Evolutionary conservation across 1,284 basidiomycete species (phyloP), one percentile per base, ranked within the genome.

Genomic region (Trametes versicolor): DNA sequence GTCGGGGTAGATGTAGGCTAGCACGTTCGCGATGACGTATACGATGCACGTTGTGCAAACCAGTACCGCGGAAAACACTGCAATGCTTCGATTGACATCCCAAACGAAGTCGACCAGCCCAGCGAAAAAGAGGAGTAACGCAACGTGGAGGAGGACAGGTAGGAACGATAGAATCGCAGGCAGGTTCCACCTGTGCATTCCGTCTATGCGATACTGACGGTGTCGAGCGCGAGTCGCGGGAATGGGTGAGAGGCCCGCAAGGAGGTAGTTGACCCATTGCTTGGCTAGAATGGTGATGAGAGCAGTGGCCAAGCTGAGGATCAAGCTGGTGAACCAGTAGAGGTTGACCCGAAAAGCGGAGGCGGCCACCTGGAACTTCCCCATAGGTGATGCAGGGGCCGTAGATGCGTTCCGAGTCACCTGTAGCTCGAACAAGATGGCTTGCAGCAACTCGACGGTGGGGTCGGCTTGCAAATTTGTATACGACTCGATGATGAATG

Each of bases 401-500:
- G 19, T 17, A 17, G 41, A 43, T n/a, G 41, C 19, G 2, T 43
- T n/a, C 1, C 41, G 41, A 43, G 41, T 17, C 1, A n/a, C 19
- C 41, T n/a, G 41, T 19, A 43, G 9, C n/a, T 43, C 41, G 19
- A 3, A 43, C 41, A 43, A 8, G 19, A 43, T 43, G 17, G 41
- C 41, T 43, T 43, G 41, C 15, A 43, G 41, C 17, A 19, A 4
- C 8, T 15, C 17, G 41, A 17, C 19, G 2, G 41, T 43, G 3
- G 62, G 53, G 49, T 74, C 68, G 1, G 68, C 62, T 27, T 68
- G 63, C 2, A 77, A 60, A 25, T 50, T 67, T 29, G 67, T 39
- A 49, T 71, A 72, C 10, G 70, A 72, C 50, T 73, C 70, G 17
- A 74, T 58, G 6, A 75, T 56, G 43, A 76, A 73, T 0, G 73